These are phyloP conservation scores for Solanum dulcamara DNA, from an alignment of 257 asterid genomes.

Conservation along the genomic window DNA sequence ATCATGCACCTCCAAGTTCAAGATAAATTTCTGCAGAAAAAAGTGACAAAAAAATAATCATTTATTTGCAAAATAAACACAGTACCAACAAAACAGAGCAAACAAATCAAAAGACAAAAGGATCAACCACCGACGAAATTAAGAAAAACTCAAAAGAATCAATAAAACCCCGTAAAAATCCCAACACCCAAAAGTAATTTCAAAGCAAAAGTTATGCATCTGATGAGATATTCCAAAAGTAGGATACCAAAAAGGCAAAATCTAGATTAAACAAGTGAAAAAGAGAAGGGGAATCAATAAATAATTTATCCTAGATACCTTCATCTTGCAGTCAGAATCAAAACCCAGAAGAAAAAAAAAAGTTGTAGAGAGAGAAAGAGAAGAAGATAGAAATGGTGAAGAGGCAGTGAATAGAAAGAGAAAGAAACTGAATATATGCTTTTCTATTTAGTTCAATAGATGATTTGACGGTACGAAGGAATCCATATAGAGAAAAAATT, in stretches of 20 bases:
- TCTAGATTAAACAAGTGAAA: not conserved
- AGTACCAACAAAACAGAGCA: not conserved
- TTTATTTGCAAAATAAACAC: not conserved
- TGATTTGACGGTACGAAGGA: not conserved
- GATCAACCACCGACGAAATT: not conserved
- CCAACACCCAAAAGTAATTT: not conserved
- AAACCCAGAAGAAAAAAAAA: not conserved
- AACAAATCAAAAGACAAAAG: not conserved
- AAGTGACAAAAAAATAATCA: not conserved
- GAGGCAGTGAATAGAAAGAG: slow-evolving; percentile 4
- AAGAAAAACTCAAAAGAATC: not conserved
- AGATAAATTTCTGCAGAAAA: slow-evolving; percentile 44
- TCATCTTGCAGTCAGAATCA: not conserved
- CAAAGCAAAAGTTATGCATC: not conserved
- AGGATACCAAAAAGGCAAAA: not conserved
- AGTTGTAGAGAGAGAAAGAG: not conserved
- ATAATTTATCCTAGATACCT: not conserved
- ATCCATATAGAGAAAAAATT: not conserved
- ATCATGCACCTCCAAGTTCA: slow-evolving; percentile 60
- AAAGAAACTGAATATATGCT: slow-evolving; percentile 21
- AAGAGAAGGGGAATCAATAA: not conserved
- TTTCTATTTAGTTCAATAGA: not conserved
- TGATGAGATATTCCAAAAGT: not conserved
- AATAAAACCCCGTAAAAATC: not conserved
- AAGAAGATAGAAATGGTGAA: not conserved